Percentiles rank a stretch among this genome's conserved stretches.
phyloP scores from a whole-genome alignment of 2,329 filamentous ascomycete species.

The Trichoderma simmonsii region DNA sequence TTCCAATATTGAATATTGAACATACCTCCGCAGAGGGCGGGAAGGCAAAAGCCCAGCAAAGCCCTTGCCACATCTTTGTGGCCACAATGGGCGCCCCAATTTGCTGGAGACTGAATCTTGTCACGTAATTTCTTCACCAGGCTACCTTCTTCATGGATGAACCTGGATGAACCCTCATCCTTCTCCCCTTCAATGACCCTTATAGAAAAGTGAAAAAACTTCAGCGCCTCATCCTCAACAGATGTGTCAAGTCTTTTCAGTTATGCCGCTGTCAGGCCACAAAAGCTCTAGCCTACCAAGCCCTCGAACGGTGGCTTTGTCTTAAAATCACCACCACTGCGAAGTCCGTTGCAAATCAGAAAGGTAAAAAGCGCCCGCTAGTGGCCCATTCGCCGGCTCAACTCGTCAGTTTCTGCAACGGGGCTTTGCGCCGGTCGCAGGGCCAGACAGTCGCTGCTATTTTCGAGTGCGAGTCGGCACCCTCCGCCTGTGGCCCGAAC shows the following conservation, averaged over 20 bases:
- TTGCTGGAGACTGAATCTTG: not conserved
- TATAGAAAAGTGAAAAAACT: not conserved
- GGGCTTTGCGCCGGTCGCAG: not conserved
- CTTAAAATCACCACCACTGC: not conserved
- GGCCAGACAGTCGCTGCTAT: not conserved
- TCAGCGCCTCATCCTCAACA: not conserved
- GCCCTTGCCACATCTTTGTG: not conserved
- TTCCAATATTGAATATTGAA: not conserved
- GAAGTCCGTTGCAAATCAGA: not conserved
- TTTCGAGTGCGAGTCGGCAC: not conserved
- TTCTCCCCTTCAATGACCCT: not conserved
- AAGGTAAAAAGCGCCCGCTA: not conserved
- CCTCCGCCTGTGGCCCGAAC: not conserved
- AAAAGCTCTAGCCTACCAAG: not conserved
- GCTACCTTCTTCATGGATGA: not conserved
- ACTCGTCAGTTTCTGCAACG: not conserved
- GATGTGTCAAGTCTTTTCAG: not conserved
- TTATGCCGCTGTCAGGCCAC: conserved; percentile 8
- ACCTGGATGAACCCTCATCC: not conserved
- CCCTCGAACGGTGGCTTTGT: not conserved
- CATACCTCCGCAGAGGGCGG: not conserved
- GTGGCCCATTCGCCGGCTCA: not conserved
- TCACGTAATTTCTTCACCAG: not conserved
- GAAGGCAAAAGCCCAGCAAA: not conserved
- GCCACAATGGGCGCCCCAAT: not conserved